Base-by-base conservation (phyloP, 2,329 filamentous ascomycete species). In the Diaporthe velutina region DNA sequence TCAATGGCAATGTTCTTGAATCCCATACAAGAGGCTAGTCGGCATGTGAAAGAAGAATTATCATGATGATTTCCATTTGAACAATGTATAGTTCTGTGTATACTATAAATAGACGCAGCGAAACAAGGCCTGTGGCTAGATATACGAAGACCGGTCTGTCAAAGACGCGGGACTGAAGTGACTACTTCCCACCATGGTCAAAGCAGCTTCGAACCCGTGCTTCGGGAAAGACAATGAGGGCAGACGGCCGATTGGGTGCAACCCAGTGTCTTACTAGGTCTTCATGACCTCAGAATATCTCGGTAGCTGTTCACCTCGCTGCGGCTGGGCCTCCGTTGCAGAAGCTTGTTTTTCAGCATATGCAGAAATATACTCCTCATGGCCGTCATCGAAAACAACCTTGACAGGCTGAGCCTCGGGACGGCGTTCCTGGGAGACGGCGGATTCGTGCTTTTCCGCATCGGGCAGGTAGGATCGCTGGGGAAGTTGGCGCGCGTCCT, bases 211-310 rank as follows among this genome's bases (percentile, higher is more conserved):
- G 8, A 28, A 19, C 12, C 17, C 38, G 7, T 12, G 1, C 4
- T 13, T 40, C 35, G n/a, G n/a, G n/a, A 10, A 52, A 5, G 7
- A 35, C 13, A 28, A n/a, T 22, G 22, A n/a, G 19, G 15, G 33
- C 42, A 15, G 2, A 45, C 9, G 40, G 9, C 40, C 40, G 9
- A 13, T 25, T 38, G 2, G 4, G 38, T 10, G 35, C 15, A 66
- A 45, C 13, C 1, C 19, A 40, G 19, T 5, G 19, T 19, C 7
- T 13, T 40, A 25, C 7, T 61, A 60, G 7, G 22, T 6, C 35
- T 64, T 74, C 25, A 74, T 28, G 25, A 64, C 66, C 72, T 71
- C 54, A 30, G 72, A 74, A 19, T 74, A 74, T 10, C 55, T 64
- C 3, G 72, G 72, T 8, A 42, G 28, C n/a, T 54, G 13, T 40